Conservation (phyloP, 805 yeast genomes). For the Saturnispora ahearnii region DNA sequence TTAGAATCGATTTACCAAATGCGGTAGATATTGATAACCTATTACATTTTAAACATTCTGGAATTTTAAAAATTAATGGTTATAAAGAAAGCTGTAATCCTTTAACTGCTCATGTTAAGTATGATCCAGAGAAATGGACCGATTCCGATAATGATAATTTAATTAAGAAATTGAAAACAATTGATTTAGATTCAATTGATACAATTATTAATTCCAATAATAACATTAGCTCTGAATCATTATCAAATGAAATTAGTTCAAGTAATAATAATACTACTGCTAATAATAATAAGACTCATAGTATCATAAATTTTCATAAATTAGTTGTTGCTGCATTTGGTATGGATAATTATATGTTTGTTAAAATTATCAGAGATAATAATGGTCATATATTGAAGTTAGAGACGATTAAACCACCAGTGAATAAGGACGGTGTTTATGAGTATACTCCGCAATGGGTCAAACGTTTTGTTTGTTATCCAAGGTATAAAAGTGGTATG, state of each 20-base stretch:
- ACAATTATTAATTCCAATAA: not conserved
- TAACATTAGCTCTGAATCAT: not conserved
- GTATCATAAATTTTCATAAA: conserved; percentile 15
- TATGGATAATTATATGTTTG: conserved; percentile 24
- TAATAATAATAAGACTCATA: not conserved
- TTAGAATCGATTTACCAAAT: conserved; percentile 6
- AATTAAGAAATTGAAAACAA: not conserved
- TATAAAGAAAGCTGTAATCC: conserved; percentile 9
- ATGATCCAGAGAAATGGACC: conserved; percentile 9
- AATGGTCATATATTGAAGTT: conserved; percentile 32
- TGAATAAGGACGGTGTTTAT: conserved; percentile 9
- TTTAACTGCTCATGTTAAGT: not conserved
- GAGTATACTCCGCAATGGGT: conserved; percentile 28
- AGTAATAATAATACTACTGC: no score
- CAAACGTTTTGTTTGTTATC: conserved; percentile 33
- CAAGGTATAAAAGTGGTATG: conserved; percentile 38
- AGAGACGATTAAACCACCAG: conserved; percentile 24
- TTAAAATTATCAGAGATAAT: conserved; percentile 32
- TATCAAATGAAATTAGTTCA: not conserved
- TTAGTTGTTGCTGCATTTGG: conserved; percentile 14
- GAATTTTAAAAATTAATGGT: conserved; percentile 8
- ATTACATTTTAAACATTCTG: conserved; percentile 5
- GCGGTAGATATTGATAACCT: conserved; percentile 5
- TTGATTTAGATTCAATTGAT: not conserved
- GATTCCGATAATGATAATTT: not conserved